These are phyloP conservation scores for Ascochyta koolunga DNA, from an alignment of 2,329 filamentous ascomycete genomes.

Conservation along the genomic window DNA sequence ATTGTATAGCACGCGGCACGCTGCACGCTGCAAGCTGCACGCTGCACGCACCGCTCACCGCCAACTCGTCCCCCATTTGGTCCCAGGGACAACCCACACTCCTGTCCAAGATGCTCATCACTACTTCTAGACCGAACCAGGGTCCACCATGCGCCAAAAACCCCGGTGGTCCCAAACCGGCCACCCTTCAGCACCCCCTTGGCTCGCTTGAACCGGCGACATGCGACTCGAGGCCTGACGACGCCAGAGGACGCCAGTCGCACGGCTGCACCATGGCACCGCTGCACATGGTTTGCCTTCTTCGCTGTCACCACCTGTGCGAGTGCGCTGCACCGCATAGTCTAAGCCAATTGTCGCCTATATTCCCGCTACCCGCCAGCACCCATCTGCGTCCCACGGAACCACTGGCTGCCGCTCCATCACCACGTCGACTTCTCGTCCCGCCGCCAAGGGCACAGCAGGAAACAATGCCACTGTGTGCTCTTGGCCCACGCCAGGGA, in stretches of 20 bases:
- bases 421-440: constrained; percentile 7
- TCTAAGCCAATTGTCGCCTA: constrained; percentile 15
- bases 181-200: constrained; percentile 3
- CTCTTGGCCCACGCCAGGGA: not conserved
- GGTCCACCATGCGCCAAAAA: constrained; percentile 11
- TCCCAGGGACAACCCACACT: constrained; percentile 13
- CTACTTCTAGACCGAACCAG: constrained; percentile 15
- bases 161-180: constrained; percentile 3
- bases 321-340: constrained; percentile 18
- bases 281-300: constrained; percentile 10
- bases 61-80: constrained; percentile 7
- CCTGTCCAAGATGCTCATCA: constrained; percentile 9
- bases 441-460: constrained; percentile 7
- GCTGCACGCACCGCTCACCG: constrained; percentile 16
- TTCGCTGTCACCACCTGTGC: constrained; percentile 20
- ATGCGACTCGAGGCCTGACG: constrained; percentile 10
- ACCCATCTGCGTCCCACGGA: not conserved
- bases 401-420: constrained; percentile 1
- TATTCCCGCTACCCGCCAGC: not conserved
- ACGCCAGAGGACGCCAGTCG: constrained; percentile 1
- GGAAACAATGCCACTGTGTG: constrained; percentile 4
- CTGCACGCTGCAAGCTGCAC: no score
- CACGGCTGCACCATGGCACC: not conserved
- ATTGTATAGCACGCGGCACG: no score
- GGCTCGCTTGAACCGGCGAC: constrained; percentile 2